These are phyloP conservation scores for Fusarium nanum DNA, from an alignment of 2,329 filamentous ascomycete genomes.

Conservation along the genomic window DNA sequence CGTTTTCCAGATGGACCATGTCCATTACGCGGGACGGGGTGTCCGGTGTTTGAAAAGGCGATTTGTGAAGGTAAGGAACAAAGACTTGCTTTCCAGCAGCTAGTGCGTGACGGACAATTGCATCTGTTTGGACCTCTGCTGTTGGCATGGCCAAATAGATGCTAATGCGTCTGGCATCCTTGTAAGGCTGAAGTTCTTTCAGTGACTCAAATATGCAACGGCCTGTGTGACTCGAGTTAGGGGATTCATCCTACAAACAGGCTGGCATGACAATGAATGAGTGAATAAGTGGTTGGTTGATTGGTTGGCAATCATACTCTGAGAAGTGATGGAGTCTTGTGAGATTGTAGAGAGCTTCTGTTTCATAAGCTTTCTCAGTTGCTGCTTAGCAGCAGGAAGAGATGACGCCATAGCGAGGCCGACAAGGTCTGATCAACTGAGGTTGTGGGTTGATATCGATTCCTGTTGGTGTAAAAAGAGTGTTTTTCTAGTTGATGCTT, in stretches of 20 bases:
- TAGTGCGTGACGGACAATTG: slow-evolving; percentile 85
- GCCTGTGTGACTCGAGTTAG: slow-evolving; percentile 61
- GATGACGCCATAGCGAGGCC: slow-evolving; percentile 60
- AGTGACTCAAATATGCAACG: slow-evolving; percentile 72
- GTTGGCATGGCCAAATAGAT: slow-evolving; percentile 94
- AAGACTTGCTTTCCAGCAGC: slow-evolving; percentile 84
- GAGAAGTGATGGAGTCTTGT: slow-evolving; percentile 69
- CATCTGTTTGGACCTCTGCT: slow-evolving; percentile 85
- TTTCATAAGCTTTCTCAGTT: slow-evolving; percentile 78
- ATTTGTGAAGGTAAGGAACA: slow-evolving; percentile 86
- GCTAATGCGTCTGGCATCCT: slow-evolving; percentile 78
- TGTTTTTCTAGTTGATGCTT: slow-evolving; percentile 15
- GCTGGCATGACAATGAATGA: slow-evolving; percentile 6
- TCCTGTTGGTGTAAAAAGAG: slow-evolving; percentile 21
- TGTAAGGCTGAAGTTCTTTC: slow-evolving; percentile 77
- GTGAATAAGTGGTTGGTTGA: slow-evolving; percentile 8
- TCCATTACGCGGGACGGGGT: slow-evolving; percentile 84
- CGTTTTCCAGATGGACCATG: slow-evolving; percentile 83
- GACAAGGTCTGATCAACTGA: slow-evolving; percentile 17
- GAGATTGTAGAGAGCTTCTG: slow-evolving; percentile 70
- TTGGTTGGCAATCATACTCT: slow-evolving; percentile 69
- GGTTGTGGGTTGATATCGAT: slow-evolving; percentile 18
- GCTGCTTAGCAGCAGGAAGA: slow-evolving; percentile 77
- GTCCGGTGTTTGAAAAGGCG: slow-evolving; percentile 57
- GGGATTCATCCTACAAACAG: slow-evolving; percentile 12